A percentile compares a stretch with the other conserved stretches of the same genome.
phyloP scores from a whole-genome alignment of 768 basidiomycete species.

The Termitomyces sp. region DNA sequence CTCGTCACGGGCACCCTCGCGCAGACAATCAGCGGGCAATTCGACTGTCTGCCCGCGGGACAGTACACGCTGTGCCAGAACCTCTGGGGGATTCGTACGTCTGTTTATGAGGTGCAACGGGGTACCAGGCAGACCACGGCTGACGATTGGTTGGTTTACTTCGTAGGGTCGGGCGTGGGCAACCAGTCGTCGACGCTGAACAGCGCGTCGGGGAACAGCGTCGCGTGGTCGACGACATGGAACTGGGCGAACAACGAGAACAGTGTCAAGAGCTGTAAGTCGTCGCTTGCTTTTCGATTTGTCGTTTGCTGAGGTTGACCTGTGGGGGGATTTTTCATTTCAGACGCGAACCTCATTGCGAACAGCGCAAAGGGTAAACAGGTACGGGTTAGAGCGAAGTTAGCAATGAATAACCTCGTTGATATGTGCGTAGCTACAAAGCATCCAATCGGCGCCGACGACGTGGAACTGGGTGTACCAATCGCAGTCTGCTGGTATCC shows the following conservation, averaged over 20 bases:
- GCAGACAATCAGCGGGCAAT: slow-evolving; percentile 40
- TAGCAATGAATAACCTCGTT: no score
- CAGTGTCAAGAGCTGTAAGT: slow-evolving; percentile 52
- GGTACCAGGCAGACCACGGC: no score
- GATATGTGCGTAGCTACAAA: slow-evolving; percentile 22
- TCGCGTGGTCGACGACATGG: slow-evolving; percentile 50
- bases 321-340: no score
- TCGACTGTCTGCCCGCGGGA: slow-evolving; percentile 39
- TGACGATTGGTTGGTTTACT: background rate
- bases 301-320: background rate
- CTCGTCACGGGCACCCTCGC: background rate
- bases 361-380: slow-evolving; percentile 43
- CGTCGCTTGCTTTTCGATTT: no score
- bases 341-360: slow-evolving; percentile 47
- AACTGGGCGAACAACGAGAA: slow-evolving; percentile 46
- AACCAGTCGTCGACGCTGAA: slow-evolving; percentile 42
- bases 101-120: no score
- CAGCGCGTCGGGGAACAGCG: slow-evolving; percentile 28
- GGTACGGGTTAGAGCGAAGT: slow-evolving; percentile 17
- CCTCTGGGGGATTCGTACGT: slow-evolving; percentile 43
- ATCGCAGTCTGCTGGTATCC: slow-evolving; percentile 34
- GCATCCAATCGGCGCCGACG: slow-evolving; percentile 40
- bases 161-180: slow-evolving; percentile 34
- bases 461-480: slow-evolving; percentile 47
- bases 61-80: slow-evolving; percentile 50